phyloP scores from a whole-genome alignment of 352 stramenopile species.

The Pythium oligandrum region DNA sequence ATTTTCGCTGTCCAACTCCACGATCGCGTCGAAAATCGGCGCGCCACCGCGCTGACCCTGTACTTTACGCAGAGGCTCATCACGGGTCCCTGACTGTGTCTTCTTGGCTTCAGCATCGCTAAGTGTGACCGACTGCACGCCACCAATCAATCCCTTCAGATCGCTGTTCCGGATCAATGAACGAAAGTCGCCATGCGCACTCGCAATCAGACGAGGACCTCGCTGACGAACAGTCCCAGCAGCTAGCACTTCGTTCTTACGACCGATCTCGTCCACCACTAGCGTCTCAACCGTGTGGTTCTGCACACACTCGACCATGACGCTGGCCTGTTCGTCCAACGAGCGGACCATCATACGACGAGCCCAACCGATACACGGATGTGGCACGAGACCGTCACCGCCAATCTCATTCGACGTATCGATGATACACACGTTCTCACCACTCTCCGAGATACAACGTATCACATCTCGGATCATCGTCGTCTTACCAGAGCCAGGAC shows the following conservation, averaged over 20 bases:
- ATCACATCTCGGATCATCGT: constrained; percentile 82
- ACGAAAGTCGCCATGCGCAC: constrained; percentile 80
- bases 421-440: constrained; percentile 80
- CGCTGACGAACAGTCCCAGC: constrained; percentile 64
- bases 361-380: constrained; percentile 64
- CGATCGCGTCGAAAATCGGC: constrained; percentile 83
- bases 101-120: constrained; percentile 47
- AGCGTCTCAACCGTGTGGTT: constrained; percentile 89
- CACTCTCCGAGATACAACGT: constrained; percentile 45
- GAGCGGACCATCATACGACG: constrained; percentile 79
- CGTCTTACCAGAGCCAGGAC: constrained; percentile 75
- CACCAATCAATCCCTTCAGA: constrained; percentile 72
- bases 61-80: constrained; percentile 38
- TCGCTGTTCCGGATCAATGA: constrained; percentile 80
- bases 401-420: constrained; percentile 90
- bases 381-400: constrained; percentile 77
- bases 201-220: constrained; percentile 80
- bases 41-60: constrained; percentile 40
- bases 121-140: constrained; percentile 62
- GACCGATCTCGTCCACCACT: constrained; percentile 88
- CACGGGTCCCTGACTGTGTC: not conserved
- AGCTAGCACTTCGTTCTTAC: constrained; percentile 68
- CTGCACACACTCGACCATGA: constrained; percentile 90
- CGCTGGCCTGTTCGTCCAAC: constrained; percentile 53
- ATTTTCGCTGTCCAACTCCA: constrained; percentile 59